Evolutionary conservation across 2,329 filamentous ascomycete species (phyloP), one percentile per base, ranked within the genome.

Genomic region (Rachicladosporium sp.): DNA sequence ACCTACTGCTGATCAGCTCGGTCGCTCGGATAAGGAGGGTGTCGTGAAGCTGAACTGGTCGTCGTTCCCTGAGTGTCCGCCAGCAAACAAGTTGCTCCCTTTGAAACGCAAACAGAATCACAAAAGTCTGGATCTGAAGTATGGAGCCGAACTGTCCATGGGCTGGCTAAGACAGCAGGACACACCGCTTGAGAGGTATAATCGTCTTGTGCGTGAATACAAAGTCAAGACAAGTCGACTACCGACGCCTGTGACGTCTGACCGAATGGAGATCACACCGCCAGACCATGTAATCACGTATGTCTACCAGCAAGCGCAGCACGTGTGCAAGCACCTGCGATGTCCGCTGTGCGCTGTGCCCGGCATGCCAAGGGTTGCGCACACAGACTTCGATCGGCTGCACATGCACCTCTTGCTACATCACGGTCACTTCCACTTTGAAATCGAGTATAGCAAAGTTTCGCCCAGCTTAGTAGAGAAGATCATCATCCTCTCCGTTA

Each of bases 391-490:
- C 30, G 47, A 49, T 11, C 43, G 50, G 30, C 48, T 67, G 3
- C 50, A 55, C 9, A 49, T 59, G 37, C 64, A 67, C 39, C 43
- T 60, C 4, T 41, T 54, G 4, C 40, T 46, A 10, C 50, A 49
- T 42, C 63, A 66, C 38, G 55, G 60, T 15, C 49, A 60, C 27
- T 58, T 62, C 39, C 46, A 45, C 6, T 58, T 56, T 35, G 45
- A 53, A 8, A 30, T 50, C 2, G 45, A 45, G 8, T 44, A 51
- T 3, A 40, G 37, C 2, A 30, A 36, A 6, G 49, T 50, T 6
- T 29, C 23, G 8, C 32, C 38, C 4, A 37, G 34, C 27, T 40
- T 46, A 9, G 11, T 13, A 10, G 15, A 36, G n/a, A 23, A 37
- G n/a, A 29, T 38, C 13, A 32, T 40, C 4, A 32, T 33, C 19